Percentiles rank a stretch among this genome's conserved stretches.
phyloP scores from a whole-genome alignment of 2,329 filamentous ascomycete genomes.

The Thelonectria rubi region DNA sequence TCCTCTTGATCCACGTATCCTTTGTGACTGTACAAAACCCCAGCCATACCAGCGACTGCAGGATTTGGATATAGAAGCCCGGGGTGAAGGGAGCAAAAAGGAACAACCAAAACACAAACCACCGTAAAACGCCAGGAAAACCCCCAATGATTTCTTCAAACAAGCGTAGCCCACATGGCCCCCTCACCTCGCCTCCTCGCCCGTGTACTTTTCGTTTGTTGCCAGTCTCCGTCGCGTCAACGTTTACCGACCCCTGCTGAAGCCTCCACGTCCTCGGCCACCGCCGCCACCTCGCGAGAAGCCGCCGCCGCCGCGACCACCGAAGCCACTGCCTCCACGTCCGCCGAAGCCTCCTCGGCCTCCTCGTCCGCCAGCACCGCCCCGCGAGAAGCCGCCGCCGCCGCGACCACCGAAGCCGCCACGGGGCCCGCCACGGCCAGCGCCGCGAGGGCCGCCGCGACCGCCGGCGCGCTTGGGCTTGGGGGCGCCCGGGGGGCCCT shows the following conservation, averaged over 20 bases:
- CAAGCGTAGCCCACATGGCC: slow-evolving; percentile 27
- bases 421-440: slow-evolving; percentile 48
- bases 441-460: slow-evolving; percentile 50
- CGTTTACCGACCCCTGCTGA: slow-evolving; percentile 31
- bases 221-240: slow-evolving; percentile 11
- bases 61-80: slow-evolving; percentile 25
- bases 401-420: slow-evolving; percentile 44
- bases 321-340: slow-evolving; percentile 39
- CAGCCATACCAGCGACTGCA: slow-evolving; percentile 32
- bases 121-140: slow-evolving; percentile 33
- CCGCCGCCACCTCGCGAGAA: slow-evolving; percentile 44
- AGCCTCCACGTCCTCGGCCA: slow-evolving; percentile 39
- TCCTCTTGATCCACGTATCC: slow-evolving; percentile 36
- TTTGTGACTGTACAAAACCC: slow-evolving; percentile 42
- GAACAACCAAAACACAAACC: slow-evolving; percentile 28
- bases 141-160: slow-evolving; percentile 28
- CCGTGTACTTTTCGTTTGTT: background rate
- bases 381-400: slow-evolving; percentile 52
- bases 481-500: slow-evolving; percentile 72
- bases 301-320: slow-evolving; percentile 43
- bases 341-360: slow-evolving; percentile 46
- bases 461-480: slow-evolving; percentile 69
- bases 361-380: slow-evolving; percentile 48
- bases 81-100: slow-evolving; percentile 22
- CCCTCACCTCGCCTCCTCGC: background rate